Percentiles rank a stretch among this genome's conserved stretches.
phyloP scores from a whole-genome alignment of 2,329 filamentous ascomycete genomes.

The Penicillium fuscoglaucum region DNA sequence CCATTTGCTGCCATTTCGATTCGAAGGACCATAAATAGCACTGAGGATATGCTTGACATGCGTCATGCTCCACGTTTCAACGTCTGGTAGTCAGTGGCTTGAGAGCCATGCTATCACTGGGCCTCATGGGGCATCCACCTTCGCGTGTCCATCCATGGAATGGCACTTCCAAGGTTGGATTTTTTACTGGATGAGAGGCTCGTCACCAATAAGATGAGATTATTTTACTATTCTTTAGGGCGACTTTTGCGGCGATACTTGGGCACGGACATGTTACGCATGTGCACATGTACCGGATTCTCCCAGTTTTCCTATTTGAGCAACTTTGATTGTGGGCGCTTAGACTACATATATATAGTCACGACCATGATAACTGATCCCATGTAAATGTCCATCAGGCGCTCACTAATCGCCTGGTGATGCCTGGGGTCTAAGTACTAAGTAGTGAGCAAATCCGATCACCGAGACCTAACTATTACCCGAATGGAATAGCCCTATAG shows the following conservation, averaged over 20 bases:
- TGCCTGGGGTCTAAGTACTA: neutral
- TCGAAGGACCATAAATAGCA: neutral
- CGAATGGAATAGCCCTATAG: neutral
- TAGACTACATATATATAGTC: neutral
- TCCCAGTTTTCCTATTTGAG: neutral
- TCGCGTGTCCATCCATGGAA: neutral
- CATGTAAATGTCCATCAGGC: neutral
- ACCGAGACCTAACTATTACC: neutral
- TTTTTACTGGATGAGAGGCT: neutral
- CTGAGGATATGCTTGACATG: conserved; percentile 11
- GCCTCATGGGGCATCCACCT: neutral
- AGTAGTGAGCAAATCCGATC: neutral
- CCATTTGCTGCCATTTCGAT: neutral
- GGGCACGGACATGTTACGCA: neutral
- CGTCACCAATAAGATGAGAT: neutral
- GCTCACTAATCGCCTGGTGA: neutral
- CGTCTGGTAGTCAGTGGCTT: conserved; percentile 20
- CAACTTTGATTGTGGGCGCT: no score
- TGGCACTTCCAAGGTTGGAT: neutral
- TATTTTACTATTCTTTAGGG: neutral
- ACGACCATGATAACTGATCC: neutral
- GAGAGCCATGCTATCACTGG: conserved; percentile 22
- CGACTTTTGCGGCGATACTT: neutral
- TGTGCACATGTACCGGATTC: no score
- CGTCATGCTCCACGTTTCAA: conserved; percentile 24